Evolutionary conservation across 169 alveolate species (phyloP), one percentile per base, ranked within the genome.

Genomic region (Cryptosporidium sp.): DNA sequence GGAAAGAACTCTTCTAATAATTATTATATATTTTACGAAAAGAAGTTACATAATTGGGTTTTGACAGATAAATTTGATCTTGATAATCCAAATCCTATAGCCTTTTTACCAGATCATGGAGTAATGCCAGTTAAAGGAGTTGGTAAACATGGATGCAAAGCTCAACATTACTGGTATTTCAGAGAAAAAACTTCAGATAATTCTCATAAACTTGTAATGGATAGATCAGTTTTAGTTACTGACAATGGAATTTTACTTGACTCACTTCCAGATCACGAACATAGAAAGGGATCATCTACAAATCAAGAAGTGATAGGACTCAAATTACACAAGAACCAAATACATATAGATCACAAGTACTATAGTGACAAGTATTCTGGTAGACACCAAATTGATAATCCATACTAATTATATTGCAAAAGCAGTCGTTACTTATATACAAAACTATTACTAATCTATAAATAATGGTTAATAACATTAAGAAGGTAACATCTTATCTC

Each of bases 111-210:
- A 21, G 89, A 80, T 37, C 89, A 80, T 31, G 89, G 89, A 16
- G 89, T 80, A 65, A 80, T 80, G 89, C 89, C 89, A 62, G 89
- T 80, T 21, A 80, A 80, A 39, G 89, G 89, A 18, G 89, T 80
- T 16, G 89, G 89, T 2, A 80, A 65, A 21, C 89, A 80, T 31
- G 89, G 89, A 31, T 80, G 89, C 70, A 80, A 80, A 23, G 80
- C 89, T 6, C 89, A 80, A 35, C 89, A 80, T 33, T 80, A 80
- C 44, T 80, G 89, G 89, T 80, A 80, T 37, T 80, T 80, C 26
- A 80, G 68, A 39, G 80, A 80, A 37, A 80, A 65, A 21, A 23
- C 42, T 2, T 53, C 52, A 26, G 89, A 80, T 42, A 42, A 65
- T 14, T 35, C 89, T n/a, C 68, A 80, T 2, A 80, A 67, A 44